Percentiles rank a stretch among this genome's conserved stretches.
These are phyloP conservation scores for Albizia julibrissin DNA, from an alignment of 306 rosid genomes.

Conservation along the genomic window DNA sequence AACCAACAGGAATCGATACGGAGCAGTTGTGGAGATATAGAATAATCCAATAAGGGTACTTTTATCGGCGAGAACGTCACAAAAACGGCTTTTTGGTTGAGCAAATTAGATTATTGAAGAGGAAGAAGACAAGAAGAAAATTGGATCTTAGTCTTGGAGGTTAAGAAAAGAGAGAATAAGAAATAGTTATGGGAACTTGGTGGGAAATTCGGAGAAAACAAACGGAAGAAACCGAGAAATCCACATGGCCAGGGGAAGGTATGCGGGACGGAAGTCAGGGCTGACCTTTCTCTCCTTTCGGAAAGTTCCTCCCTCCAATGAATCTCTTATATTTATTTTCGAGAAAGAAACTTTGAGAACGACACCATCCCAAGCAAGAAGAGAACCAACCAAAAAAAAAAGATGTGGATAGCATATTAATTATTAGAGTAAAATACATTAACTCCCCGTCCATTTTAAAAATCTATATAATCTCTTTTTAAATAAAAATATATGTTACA, in stretches of 20 bases:
- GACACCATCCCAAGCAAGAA: too few relatives aligned
- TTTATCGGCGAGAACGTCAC: background rate
- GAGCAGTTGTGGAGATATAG: background rate
- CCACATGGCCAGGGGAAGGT: background rate
- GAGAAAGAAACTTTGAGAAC: background rate
- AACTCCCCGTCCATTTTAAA: too few relatives aligned
- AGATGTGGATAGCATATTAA: too few relatives aligned
- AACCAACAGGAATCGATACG: background rate
- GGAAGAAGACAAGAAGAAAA: background rate
- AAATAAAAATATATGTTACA: too few relatives aligned
- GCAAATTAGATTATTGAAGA: background rate
- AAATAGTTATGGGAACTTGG: background rate
- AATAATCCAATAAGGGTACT: background rate
- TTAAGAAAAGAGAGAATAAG: conserved; percentile 33
- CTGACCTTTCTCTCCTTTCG: background rate
- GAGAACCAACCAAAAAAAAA: too few relatives aligned
- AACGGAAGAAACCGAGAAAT: background rate
- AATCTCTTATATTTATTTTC: background rate
- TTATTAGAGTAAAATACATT: too few relatives aligned
- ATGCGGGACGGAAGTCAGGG: background rate
- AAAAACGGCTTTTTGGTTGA: background rate
- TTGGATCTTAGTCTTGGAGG: conserved; percentile 19
- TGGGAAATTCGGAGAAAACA: background rate
- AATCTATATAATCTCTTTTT: too few relatives aligned
- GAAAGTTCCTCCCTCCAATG: background rate